Conservation (phyloP, 2,329 filamentous ascomycete genomes). For the Fusarium protoensiforme region DNA sequence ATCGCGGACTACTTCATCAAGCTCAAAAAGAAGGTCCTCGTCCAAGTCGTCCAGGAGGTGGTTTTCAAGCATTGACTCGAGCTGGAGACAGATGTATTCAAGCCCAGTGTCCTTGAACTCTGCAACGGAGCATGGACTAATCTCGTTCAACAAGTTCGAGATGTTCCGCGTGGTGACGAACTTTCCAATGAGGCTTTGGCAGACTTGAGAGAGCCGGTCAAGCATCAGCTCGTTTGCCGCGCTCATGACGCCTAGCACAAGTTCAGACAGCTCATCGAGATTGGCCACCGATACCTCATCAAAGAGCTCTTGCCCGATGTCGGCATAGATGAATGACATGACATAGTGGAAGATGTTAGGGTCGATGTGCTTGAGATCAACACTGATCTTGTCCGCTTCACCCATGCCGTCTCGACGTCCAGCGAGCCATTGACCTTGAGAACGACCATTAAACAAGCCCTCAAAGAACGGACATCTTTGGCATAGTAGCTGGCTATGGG, state of each 20-base stretch:
- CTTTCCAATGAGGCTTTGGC: conserved; percentile 83
- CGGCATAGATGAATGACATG: conserved; percentile 84
- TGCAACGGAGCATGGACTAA: conserved; percentile 83
- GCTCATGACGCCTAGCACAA: conserved; percentile 90
- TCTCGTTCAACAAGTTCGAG: conserved; percentile 83
- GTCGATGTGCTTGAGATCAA: conserved; percentile 87
- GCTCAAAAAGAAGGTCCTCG: conserved; percentile 80
- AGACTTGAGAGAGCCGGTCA: conserved; percentile 88
- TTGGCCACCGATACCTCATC: conserved; percentile 76
- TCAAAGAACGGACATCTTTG: conserved; percentile 93
- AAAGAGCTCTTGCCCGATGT: conserved; percentile 84
- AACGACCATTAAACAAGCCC: conserved; percentile 88
- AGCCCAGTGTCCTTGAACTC: conserved; percentile 90
- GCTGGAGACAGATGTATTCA: conserved; percentile 90
- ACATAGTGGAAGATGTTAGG: conserved; percentile 81
- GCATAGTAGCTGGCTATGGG: conserved; percentile 84
- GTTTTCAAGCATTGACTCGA: conserved; percentile 93
- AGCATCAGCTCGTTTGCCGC: conserved; percentile 96
- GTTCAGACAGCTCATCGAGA: conserved; percentile 86
- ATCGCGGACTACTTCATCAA: conserved; percentile 82
- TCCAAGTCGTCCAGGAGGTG: conserved; percentile 88
- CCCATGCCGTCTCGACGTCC: conserved; percentile 65
- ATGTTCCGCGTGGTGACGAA: conserved; percentile 91
- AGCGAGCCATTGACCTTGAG: conserved; percentile 85
- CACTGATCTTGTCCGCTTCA: conserved; percentile 62